Evolutionary conservation across 192 early-diverging fungal genomes (phyloP), one percentile per base, ranked within the genome.

Genomic region (Entomortierella lignicola): DNA sequence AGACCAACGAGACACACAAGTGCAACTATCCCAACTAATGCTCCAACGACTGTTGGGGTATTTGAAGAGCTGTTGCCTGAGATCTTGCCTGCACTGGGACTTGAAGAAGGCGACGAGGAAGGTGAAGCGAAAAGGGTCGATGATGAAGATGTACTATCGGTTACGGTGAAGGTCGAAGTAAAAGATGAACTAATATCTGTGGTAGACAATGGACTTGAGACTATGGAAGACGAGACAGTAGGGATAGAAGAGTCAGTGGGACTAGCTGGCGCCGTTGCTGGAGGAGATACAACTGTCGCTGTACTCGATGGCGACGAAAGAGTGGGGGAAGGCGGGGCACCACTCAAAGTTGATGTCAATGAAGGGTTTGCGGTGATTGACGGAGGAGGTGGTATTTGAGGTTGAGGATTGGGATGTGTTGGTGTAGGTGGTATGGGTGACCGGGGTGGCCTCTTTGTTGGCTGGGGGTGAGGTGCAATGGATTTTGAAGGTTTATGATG

Each of bases 1-100:
- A 77, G 41, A 31, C 50, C 65, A 0, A 79, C 37, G 5, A 79
- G 57, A 27, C 61, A 55, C 13, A 59, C 48, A 0, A 79, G 41
- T 10, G 62, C 68, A 25, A 79, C 20, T 10, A 66, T 37, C 8
- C 73, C 73, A 60, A 69, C 60, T 0, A 64, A 51, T 1, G 26
- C 73, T 2, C 73, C 73, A 29, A 77, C 5, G 48, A 77, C 44
- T 1, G 41, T 43, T 0, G 34, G 65, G 8, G 63, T 11, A 20
- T 53, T 51, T 4, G 73, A 69, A 20, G 53, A 50, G 6, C 48
- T 26, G 4, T 23, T 21, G 27, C 66, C 61, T 10, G 60, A 43
- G 60, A 69, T 69, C 27, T 66, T 66, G 21, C 42, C 18, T 7
- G 20, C 37, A 4, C 18, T 44, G 20, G 48, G 59, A 26, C 44